Conservation (phyloP, 2,329 filamentous ascomycete species). For the Epichloe elymi region DNA sequence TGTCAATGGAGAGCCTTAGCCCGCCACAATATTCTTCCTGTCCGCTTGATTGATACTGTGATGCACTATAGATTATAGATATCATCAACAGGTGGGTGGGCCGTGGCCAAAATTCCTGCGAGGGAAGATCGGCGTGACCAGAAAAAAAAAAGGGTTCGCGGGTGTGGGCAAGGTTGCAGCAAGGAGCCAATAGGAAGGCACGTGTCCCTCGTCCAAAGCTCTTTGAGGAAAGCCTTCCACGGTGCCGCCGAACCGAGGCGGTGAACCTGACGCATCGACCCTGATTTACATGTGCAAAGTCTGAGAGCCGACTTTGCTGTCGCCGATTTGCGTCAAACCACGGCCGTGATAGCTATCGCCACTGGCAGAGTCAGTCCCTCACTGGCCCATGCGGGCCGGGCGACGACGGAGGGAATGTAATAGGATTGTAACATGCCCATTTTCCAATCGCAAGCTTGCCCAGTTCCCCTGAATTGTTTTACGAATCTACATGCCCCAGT, state of each 20-base stretch:
- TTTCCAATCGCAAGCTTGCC: background rate
- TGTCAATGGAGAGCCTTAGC: background rate
- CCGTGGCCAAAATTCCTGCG: background rate
- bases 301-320: background rate
- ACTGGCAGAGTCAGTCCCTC: background rate
- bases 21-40: background rate
- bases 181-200: background rate
- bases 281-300: background rate
- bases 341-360: background rate
- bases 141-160: background rate
- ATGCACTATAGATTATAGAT: background rate
- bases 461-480: background rate
- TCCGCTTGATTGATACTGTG: background rate
- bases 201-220: conserved; percentile 1
- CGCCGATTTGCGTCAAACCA: background rate
- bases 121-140: too few species aligned
- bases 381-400: too few species aligned
- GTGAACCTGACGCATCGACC: too few species aligned
- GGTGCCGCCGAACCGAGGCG: too few species aligned
- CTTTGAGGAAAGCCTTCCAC: background rate
- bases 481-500: too few species aligned
- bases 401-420: too few species aligned
- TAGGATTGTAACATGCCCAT: background rate
- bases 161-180: background rate
- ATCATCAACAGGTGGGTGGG: background rate